Evolutionary conservation across 202 grass and related monocot species (phyloP).

Genomic region (Setaria italica): DNA sequence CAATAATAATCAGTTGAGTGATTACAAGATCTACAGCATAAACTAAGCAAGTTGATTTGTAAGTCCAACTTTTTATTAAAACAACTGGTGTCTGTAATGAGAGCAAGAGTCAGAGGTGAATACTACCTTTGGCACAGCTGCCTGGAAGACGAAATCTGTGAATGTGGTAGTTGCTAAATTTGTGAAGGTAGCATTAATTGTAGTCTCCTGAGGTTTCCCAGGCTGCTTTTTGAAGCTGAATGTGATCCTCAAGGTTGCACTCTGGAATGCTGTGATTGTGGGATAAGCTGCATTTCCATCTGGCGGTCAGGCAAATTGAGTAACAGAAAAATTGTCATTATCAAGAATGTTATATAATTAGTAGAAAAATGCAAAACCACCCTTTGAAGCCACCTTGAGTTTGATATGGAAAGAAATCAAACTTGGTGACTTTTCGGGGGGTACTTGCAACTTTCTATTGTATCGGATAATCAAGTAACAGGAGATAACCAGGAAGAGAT

Average conservation of each 20-base stretch:
- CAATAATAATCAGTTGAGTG: conserved; percentile 31
- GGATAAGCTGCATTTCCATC: conserved; percentile 59
- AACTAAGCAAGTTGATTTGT: conserved; percentile 19
- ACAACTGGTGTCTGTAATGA: background rate
- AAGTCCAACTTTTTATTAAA: background rate
- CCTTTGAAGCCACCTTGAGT: conserved; percentile 6
- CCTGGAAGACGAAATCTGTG: conserved; percentile 94
- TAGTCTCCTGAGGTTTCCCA: conserved; percentile 82
- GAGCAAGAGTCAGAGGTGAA: conserved; percentile 15
- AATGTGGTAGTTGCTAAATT: conserved; percentile 80
- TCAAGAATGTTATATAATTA: conserved; percentile 8
- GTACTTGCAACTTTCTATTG: background rate
- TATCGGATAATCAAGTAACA: conserved; percentile 38
- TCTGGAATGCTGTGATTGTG: conserved; percentile 89
- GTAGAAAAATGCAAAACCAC: background rate
- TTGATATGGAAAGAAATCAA: conserved; percentile 13
- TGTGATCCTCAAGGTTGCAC: conserved; percentile 75
- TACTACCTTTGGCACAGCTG: conserved; percentile 96
- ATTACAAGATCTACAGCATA: conserved; percentile 16
- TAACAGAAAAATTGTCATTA: background rate
- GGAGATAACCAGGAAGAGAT: conserved; percentile 62
- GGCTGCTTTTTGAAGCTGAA: conserved; percentile 84
- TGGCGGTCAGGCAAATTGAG: conserved; percentile 44
- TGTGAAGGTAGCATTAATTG: conserved; percentile 75
- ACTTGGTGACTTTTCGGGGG: conserved; percentile 7